These are phyloP conservation scores for Pythium folliculosum DNA, from an alignment of 352 stramenopile genomes.

Conservation along the genomic window DNA sequence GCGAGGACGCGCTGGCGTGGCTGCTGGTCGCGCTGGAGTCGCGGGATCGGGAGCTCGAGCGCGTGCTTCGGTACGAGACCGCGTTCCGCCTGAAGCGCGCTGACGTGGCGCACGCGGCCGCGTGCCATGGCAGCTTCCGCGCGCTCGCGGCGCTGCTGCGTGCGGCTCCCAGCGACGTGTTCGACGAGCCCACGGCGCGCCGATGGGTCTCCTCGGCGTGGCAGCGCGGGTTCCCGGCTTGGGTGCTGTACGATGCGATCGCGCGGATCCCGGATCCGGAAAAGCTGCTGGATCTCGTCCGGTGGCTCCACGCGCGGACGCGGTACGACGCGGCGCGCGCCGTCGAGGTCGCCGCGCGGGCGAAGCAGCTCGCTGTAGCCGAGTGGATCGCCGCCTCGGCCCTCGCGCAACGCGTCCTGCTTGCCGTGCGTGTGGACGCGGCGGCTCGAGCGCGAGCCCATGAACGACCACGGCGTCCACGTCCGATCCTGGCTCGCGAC, in stretches of 20 bases:
- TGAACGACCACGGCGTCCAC: not conserved
- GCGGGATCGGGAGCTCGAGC: not conserved
- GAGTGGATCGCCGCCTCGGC: conserved; percentile 2
- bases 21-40: conserved; percentile 2
- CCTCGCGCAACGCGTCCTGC: not conserved
- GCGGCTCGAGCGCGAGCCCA: not conserved
- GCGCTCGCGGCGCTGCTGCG: conserved; percentile 3
- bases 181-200: not conserved
- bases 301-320: not conserved
- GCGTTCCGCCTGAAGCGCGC: not conserved
- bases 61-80: not conserved
- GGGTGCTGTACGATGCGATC: conserved; percentile 11
- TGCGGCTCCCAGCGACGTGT: not conserved
- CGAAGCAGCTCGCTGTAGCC: not conserved
- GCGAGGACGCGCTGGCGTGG: not conserved
- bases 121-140: not conserved
- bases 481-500: not conserved
- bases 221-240: not conserved
- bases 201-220: not conserved
- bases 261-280: not conserved
- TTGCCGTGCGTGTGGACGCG: conserved; percentile 1
- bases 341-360: not conserved
- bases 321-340: not conserved
- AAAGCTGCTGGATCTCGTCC: not conserved
- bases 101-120: not conserved